phyloP scores from a whole-genome alignment of 73 alveolate species.

The Tetrahymena malaccensis region DNA sequence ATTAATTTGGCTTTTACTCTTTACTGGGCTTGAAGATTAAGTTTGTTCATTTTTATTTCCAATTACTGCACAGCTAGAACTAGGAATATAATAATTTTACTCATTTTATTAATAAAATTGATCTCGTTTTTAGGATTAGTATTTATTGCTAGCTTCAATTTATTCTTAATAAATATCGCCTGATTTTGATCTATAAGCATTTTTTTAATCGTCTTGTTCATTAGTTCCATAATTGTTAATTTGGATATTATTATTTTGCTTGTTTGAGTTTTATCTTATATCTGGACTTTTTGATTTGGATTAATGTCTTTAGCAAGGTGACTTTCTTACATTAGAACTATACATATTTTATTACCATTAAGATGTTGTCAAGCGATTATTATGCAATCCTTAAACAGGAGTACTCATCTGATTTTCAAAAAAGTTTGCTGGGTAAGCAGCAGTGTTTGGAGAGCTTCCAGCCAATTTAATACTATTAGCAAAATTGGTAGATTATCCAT shows the following conservation, averaged over 20 bases:
- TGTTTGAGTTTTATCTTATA: not conserved
- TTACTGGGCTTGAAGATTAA: not conserved
- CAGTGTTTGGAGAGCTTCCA: not conserved
- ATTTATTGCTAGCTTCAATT: not conserved
- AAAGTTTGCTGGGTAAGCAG: not conserved
- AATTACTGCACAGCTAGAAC: not conserved
- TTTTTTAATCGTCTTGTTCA: not conserved
- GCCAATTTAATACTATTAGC: not conserved
- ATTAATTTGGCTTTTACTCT: not conserved
- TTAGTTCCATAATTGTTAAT: not conserved
- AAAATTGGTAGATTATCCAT: not conserved
- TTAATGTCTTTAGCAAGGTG: not conserved
- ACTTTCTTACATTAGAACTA: not conserved
- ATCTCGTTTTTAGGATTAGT: not conserved
- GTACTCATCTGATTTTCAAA: not conserved
- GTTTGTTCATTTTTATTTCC: not conserved
- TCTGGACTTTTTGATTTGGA: not conserved
- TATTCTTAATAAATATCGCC: not conserved
- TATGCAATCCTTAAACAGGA: not conserved
- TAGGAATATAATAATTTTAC: not conserved
- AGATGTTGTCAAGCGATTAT: not conserved
- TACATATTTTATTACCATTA: not conserved
- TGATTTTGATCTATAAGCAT: not conserved
- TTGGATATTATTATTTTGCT: not conserved
- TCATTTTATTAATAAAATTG: not conserved